Evolutionary conservation across 176 grass and related monocot genomes (phyloP).

Genomic region (Carex myosuroides): DNA sequence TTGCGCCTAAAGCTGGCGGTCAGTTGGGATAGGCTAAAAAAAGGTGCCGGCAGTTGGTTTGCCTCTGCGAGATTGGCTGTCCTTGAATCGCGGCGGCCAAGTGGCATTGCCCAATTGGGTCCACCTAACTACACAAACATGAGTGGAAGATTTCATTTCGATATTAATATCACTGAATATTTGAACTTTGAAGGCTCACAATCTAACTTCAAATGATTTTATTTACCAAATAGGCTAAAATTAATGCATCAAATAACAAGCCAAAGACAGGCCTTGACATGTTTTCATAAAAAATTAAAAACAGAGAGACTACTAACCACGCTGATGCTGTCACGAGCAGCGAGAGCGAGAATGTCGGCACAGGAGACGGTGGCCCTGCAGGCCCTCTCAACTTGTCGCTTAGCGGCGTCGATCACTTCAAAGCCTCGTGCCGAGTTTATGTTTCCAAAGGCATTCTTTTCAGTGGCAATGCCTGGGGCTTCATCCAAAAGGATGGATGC

Average conservation of each 20-base stretch:
- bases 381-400: slow-evolving; percentile 25
- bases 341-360: slow-evolving; percentile 38
- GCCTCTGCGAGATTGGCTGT: slow-evolving; percentile 17
- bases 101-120: slow-evolving; percentile 21
- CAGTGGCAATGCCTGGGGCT: slow-evolving; percentile 22
- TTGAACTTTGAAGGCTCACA: not conserved
- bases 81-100: slow-evolving; percentile 37
- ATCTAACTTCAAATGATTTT: not conserved
- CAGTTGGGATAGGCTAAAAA: slow-evolving; percentile 9
- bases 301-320: slow-evolving; percentile 15
- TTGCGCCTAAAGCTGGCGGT: slow-evolving; percentile 19
- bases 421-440: slow-evolving; percentile 37
- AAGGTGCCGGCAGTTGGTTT: slow-evolving; percentile 25
- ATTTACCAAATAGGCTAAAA: not conserved
- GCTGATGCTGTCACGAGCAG: slow-evolving; percentile 27
- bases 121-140: slow-evolving; percentile 2
- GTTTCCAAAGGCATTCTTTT: slow-evolving; percentile 38
- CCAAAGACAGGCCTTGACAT: not conserved
- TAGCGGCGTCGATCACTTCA: slow-evolving; percentile 31
- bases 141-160: not conserved
- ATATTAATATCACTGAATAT: not conserved
- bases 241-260: not conserved
- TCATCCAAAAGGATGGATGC: slow-evolving; percentile 37
- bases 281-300: not conserved
- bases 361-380: slow-evolving; percentile 39